phyloP scores from a whole-genome alignment of 2,329 filamentous ascomycete species.

The Alternaria viburni region DNA sequence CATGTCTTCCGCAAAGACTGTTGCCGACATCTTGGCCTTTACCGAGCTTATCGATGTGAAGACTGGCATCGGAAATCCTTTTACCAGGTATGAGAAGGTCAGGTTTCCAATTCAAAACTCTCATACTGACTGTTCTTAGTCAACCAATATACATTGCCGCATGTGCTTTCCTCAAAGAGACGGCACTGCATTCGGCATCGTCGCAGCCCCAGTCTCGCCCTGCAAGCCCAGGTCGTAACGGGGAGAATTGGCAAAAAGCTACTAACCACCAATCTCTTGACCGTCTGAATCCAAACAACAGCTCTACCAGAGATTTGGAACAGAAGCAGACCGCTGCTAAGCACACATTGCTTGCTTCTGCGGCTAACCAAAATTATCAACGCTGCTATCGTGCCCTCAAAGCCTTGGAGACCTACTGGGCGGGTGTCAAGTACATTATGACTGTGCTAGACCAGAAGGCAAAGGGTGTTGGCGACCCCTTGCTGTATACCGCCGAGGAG shows the following conservation, averaged over 20 bases:
- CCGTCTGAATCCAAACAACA: slow-evolving; percentile 14
- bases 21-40: slow-evolving; percentile 86
- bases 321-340: slow-evolving; percentile 60
- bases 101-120: background rate
- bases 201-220: slow-evolving; percentile 69
- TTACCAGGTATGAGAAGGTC: slow-evolving; percentile 62
- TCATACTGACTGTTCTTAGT: slow-evolving; percentile 50
- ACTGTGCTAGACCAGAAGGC: slow-evolving; percentile 87
- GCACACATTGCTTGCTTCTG: slow-evolving; percentile 78
- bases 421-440: slow-evolving; percentile 83
- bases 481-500: slow-evolving; percentile 72
- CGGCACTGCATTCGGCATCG: slow-evolving; percentile 70
- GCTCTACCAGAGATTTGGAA: slow-evolving; percentile 29
- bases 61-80: slow-evolving; percentile 86
- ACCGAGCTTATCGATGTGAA: slow-evolving; percentile 85
- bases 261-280: slow-evolving; percentile 3
- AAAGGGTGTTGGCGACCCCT: slow-evolving; percentile 81
- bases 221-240: slow-evolving; percentile 24
- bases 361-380: slow-evolving; percentile 86
- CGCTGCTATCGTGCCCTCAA: slow-evolving; percentile 83
- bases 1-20: slow-evolving; percentile 90
- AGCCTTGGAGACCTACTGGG: slow-evolving; percentile 84
- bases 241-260: slow-evolving; percentile 6
- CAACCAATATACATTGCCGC: slow-evolving; percentile 92
- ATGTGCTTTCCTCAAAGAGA: slow-evolving; percentile 86